These are phyloP conservation scores for Boletus sp. DNA, from an alignment of 768 basidiomycete species.

Conservation along the genomic window DNA sequence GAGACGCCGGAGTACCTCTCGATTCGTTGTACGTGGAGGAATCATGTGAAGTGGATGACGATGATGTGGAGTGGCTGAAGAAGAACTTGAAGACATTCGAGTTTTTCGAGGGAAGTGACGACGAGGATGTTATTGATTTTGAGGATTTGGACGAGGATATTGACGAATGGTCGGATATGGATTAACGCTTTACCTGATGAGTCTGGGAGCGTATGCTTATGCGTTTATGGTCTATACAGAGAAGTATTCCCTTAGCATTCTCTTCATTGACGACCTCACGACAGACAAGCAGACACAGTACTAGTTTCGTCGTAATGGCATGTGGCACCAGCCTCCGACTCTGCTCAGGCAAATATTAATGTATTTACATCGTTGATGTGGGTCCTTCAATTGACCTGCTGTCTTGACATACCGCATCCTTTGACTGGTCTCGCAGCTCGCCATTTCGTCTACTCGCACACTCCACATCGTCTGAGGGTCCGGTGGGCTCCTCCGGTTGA, in stretches of 20 bases:
- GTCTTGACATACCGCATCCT: not conserved
- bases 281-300: not conserved
- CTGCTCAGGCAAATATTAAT: too few species aligned
- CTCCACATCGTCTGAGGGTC: not conserved
- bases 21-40: conserved; percentile 45
- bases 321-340: not conserved
- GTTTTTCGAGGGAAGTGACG: conserved; percentile 56
- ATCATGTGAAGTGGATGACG: conserved; percentile 38
- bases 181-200: not conserved
- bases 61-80: conserved; percentile 52
- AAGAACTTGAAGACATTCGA: conserved; percentile 50
- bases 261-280: not conserved
- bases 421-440: not conserved
- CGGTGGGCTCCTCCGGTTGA: too few species aligned
- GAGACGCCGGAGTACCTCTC: conserved; percentile 44
- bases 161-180: conserved; percentile 16
- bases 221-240: not conserved
- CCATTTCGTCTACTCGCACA: not conserved
- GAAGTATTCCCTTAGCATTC: not conserved
- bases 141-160: conserved; percentile 20
- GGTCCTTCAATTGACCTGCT: not conserved
- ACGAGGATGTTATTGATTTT: conserved; percentile 35
- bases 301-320: not conserved
- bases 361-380: too few species aligned
- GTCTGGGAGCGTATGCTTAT: not conserved